These are phyloP conservation scores for Aspergillus jensenii DNA, from an alignment of 2,329 filamentous ascomycete species.

Conservation along the genomic window DNA sequence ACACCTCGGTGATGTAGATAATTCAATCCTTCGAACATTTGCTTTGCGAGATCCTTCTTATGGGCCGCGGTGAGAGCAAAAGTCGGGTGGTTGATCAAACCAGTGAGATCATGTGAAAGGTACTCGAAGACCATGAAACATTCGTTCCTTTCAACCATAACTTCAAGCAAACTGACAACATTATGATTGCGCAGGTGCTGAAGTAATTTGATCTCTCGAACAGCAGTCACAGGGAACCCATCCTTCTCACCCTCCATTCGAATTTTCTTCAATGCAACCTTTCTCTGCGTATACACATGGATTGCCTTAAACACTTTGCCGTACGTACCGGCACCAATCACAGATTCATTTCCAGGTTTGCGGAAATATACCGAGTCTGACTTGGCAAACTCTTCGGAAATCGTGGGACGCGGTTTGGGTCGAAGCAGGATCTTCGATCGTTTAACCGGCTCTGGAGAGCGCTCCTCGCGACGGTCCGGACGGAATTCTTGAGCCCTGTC, in stretches of 20 bases:
- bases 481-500: conserved; percentile 32
- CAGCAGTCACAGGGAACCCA: conserved; percentile 94
- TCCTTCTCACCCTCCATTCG: conserved; percentile 99
- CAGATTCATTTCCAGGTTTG: conserved; percentile 96
- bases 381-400: conserved; percentile 69
- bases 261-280: conserved; percentile 96
- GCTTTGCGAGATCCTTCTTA: conserved; percentile 88
- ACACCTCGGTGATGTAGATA: conserved; percentile 94
- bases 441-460: conserved; percentile 47
- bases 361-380: conserved; percentile 92
- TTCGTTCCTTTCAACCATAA: conserved; percentile 98
- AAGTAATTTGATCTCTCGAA: conserved; percentile 94
- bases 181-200: conserved; percentile 91
- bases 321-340: conserved; percentile 92
- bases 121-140: conserved; percentile 99
- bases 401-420: conserved; percentile 67
- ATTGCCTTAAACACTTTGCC: conserved; percentile 93
- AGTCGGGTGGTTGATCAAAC: conserved; percentile 88
- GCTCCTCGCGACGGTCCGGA: conserved; percentile 50
- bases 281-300: conserved; percentile 70
- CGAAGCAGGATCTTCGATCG: conserved; percentile 69
- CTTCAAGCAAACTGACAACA: conserved; percentile 83
- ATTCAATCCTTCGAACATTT: conserved; percentile 90
- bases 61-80: conserved; percentile 82
- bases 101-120: conserved; percentile 91